Evolutionary conservation across 1,139 yeast genomes (phyloP), one percentile per base, ranked within the genome.

Genomic region (Debaryomyces subglobosus): DNA sequence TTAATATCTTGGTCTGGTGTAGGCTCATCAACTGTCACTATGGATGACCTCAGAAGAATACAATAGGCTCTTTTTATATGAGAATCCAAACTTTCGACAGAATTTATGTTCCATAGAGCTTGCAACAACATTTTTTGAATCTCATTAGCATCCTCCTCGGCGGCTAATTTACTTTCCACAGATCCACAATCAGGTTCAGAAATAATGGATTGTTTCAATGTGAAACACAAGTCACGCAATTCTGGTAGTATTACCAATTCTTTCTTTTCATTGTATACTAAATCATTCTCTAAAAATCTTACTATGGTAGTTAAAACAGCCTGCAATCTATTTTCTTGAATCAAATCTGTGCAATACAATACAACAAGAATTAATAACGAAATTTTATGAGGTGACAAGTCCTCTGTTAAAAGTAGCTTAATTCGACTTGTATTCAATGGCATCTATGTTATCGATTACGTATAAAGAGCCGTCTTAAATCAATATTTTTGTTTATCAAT

Each of bases 1-100:
- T 40, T 36, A 21, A 44, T 47, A 8, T 40, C 43, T 7, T 33
- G 33, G n/a, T 32, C 20, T 20, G 39, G 24, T 5, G 23, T 23
- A n/a, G 37, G 32, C 2, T 33, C 45, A 10, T 37, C 46, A 4
- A 45, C 43, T 8, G 53, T 43, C n/a, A 57, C 54, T 4, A 44
- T 36, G 21, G 42, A 33, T n/a, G 51, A 40, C 3, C 44, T 49
- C 47, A 53, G 52, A 2, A 58, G 47, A 7, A 52, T 23, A 3
- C 46, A 44, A 24, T 44, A 54, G 0, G 54, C 48, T 9, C 50
- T 49, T 6, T 52, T 50, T n/a, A 67, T 57, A 27, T 52, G 53
- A 4, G 55, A 35, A 53, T 71, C 73, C 40, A 74, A 53, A n/a
- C 60, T 61, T 41, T 74, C 78, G n/a, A 71, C 71, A 3, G 72